Base-by-base conservation (phyloP, 2,329 filamentous ascomycete species). In the Phialophora macrospora region DNA sequence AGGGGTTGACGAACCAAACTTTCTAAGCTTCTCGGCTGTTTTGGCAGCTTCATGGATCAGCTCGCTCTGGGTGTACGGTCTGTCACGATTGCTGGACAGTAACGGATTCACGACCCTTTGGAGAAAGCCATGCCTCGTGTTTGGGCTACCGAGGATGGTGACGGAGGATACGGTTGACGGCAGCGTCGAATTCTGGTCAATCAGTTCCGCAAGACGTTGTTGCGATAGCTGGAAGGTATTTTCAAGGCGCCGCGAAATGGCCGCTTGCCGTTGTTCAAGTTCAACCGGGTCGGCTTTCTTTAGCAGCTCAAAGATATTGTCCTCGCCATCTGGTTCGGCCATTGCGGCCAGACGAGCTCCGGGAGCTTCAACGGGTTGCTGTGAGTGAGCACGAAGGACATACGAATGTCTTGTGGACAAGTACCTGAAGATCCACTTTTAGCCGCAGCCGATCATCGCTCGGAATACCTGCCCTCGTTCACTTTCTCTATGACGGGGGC, bases 81-180 rank as follows among this genome's bases (percentile, higher is more conserved):
- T 81, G 73, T 88, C 85, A 70, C 85, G 82, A 72, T 90, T 88
- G 60, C 85, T 86, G 73, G 86, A 87, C 58, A 98, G 82, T 8
- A 97, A 79, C 6, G 94, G 93, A 63, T 88, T 81, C 77, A 98
- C 88, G 65, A 97, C 83, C 41, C 88, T 87, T 76, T 96, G 86
- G 62, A 99, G 87, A 77, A 99, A 97, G 69, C 85, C 84, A 72
- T 86, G 86, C 69, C 95, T 87, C n/a, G 94, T 97, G 75, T 95
- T 88, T 67, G 85, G 85, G 52, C 92, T 92, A 75, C 93, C 91
- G 68, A 96, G 87, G 67, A 99, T 84, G 72, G 90, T 88, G 75
- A 99, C 86, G 52, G 92, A 91, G 72, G 91, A 91, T 76, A 99
- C 89, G 14, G 92, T 92, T 73, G 95, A 91, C 48, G 95, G 94